These are phyloP conservation scores for Knoxdaviesia capensis DNA, from an alignment of 2,329 filamentous ascomycete species.

Conservation along the genomic window DNA sequence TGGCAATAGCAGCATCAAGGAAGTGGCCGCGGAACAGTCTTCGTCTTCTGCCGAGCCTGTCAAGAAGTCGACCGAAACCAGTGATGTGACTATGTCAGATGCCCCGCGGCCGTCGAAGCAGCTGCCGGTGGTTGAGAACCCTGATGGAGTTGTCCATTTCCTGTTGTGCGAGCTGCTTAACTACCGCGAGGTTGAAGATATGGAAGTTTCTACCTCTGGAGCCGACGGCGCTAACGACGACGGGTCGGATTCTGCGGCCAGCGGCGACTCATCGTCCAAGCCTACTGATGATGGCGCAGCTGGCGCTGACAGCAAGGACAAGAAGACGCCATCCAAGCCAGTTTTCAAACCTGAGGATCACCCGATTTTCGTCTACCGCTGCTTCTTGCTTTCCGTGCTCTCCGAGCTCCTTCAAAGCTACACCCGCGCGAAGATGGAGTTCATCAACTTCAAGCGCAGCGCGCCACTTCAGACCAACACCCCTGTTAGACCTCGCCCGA, in stretches of 20 bases:
- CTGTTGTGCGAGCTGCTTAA: slow-evolving; percentile 79
- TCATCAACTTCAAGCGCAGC: slow-evolving; percentile 96
- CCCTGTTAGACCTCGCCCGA: slow-evolving; percentile 83
- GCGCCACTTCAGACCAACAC: slow-evolving; percentile 68
- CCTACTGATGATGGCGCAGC: slow-evolving; percentile 12
- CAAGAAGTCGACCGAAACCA: slow-evolving; percentile 37
- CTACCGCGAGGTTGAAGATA: slow-evolving; percentile 84
- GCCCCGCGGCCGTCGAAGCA: slow-evolving; percentile 60
- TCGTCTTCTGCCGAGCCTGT: slow-evolving; percentile 19
- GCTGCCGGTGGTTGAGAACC: slow-evolving; percentile 63
- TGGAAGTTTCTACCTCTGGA: slow-evolving; percentile 22
- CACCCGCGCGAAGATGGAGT: slow-evolving; percentile 89
- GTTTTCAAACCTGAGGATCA: slow-evolving; percentile 83
- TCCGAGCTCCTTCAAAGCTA: slow-evolving; percentile 82
- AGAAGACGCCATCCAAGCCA: slow-evolving; percentile 43
- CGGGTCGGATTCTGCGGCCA: neutral
- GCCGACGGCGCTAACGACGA: slow-evolving; percentile 2
- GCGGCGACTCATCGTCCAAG: slow-evolving; percentile 4
- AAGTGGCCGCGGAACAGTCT: neutral
- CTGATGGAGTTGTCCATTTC: slow-evolving; percentile 90
- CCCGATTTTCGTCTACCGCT: slow-evolving; percentile 89
- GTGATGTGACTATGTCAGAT: slow-evolving; percentile 41
- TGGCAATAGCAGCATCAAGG: neutral
- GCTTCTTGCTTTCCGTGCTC: slow-evolving; percentile 82
- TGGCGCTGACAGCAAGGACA: slow-evolving; percentile 25